Evolutionary conservation across 1,139 yeast genomes (phyloP).

Genomic region (Candida sp.): DNA sequence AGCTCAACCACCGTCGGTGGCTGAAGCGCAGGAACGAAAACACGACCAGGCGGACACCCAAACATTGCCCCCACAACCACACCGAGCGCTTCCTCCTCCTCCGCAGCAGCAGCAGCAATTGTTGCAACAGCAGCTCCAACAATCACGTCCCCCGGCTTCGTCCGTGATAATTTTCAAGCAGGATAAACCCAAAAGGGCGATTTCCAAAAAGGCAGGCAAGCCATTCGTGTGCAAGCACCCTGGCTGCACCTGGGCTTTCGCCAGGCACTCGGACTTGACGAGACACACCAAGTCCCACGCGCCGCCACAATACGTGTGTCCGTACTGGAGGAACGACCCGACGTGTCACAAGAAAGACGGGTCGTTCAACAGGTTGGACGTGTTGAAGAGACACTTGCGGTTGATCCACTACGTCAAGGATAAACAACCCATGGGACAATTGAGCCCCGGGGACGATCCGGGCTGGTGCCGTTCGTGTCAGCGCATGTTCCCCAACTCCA

Average conservation of each 20-base stretch:
- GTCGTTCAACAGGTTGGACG: constrained; percentile 71
- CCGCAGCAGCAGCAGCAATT: not conserved
- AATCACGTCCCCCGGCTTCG: not conserved
- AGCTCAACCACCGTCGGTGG: not conserved
- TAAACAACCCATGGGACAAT: constrained; percentile 25
- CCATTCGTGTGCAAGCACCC: constrained; percentile 52
- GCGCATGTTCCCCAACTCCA: constrained; percentile 58
- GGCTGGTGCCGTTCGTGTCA: constrained; percentile 74
- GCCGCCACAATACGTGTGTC: constrained; percentile 70
- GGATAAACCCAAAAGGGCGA: constrained; percentile 1
- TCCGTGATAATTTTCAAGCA: constrained; percentile 2
- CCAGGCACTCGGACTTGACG: constrained; percentile 66
- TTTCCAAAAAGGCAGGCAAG: constrained; percentile 5
- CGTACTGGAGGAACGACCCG: constrained; percentile 68
- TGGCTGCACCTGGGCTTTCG: constrained; percentile 71
- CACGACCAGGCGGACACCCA: not conserved
- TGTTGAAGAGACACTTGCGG: constrained; percentile 67
- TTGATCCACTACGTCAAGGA: constrained; percentile 68
- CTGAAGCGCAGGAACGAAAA: not conserved
- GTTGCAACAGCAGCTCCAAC: not conserved
- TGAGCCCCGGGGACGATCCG: constrained; percentile 41
- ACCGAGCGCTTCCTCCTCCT: not conserved
- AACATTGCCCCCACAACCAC: not conserved
- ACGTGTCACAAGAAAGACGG: constrained; percentile 79
- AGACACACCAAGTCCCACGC: constrained; percentile 69